Percentiles rank a stretch among this genome's conserved stretches.
These are phyloP conservation scores for Ophiostoma pallidulum DNA, from an alignment of 2,329 filamentous ascomycete species.

Conservation along the genomic window DNA sequence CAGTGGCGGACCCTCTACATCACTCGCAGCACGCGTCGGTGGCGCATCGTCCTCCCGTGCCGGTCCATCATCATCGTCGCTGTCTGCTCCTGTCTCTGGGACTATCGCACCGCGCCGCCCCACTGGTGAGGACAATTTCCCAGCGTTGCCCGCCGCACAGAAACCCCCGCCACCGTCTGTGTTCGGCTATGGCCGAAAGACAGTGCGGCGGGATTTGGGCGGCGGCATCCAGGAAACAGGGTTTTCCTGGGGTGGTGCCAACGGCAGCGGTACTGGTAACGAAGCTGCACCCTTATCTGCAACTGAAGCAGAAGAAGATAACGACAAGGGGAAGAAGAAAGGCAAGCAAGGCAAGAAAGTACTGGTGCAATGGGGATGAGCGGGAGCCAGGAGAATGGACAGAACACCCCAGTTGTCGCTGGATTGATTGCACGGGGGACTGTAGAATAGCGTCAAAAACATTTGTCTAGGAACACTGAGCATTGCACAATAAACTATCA, in stretches of 20 bases:
- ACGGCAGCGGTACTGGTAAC: slow-evolving; percentile 20
- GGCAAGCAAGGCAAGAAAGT: slow-evolving; percentile 53
- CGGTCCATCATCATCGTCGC: background rate
- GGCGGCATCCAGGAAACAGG: slow-evolving; percentile 33
- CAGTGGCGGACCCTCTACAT: slow-evolving; percentile 10
- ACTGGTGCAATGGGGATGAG: slow-evolving; percentile 48
- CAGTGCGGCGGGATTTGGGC: slow-evolving; percentile 46
- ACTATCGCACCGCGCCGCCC: slow-evolving; percentile 9
- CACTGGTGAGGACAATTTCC: slow-evolving; percentile 58
- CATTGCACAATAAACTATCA: too few relatives aligned
- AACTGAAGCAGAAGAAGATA: slow-evolving; percentile 21
- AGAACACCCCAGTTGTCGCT: too few relatives aligned
- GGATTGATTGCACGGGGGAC: too few relatives aligned
- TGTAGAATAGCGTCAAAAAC: too few relatives aligned
- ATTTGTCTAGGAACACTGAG: too few relatives aligned
- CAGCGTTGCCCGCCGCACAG: slow-evolving; percentile 68
- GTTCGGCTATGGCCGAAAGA: slow-evolving; percentile 49
- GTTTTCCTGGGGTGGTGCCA: slow-evolving; percentile 41
- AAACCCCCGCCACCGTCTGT: slow-evolving; percentile 56
- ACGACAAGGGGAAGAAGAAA: slow-evolving; percentile 44
- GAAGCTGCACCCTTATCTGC: too few relatives aligned
- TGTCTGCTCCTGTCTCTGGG: background rate
- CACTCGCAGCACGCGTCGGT: slow-evolving; percentile 14
- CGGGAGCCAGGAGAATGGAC: too few relatives aligned
- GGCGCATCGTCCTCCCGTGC: slow-evolving; percentile 6